A percentile compares a stretch with the other conserved stretches of the same genome.
These are phyloP conservation scores for Lycium ferocissimum DNA, from an alignment of 257 asterid genomes.

Conservation along the genomic window DNA sequence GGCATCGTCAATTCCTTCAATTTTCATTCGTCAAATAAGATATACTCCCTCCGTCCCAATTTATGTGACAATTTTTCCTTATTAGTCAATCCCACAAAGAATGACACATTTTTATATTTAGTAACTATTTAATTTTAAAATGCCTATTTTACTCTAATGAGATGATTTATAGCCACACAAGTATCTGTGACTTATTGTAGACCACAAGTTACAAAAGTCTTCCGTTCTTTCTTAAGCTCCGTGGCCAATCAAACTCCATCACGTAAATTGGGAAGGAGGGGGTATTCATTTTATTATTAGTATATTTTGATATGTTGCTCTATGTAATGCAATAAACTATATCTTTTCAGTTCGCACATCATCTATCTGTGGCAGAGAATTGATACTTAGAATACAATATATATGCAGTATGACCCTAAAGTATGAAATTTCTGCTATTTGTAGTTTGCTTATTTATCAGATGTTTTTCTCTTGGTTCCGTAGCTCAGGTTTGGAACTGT, in stretches of 20 bases:
- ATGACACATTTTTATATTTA: no score
- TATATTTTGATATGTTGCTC: neutral
- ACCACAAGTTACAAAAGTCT: no score
- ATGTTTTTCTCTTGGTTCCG: slow-evolving; percentile 58
- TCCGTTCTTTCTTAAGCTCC: no score
- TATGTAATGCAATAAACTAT: neutral
- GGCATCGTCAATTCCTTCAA: slow-evolving; percentile 8
- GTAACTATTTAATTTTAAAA: no score
- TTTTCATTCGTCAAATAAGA: neutral
- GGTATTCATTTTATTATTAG: neutral
- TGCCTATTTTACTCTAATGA: no score
- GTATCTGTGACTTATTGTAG: no score
- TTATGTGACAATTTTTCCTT: no score
- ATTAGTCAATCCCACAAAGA: no score
- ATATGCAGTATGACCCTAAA: neutral
- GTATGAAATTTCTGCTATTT: slow-evolving; percentile 25
- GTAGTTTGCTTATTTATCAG: slow-evolving; percentile 42
- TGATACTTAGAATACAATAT: neutral
- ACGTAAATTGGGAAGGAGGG: no score
- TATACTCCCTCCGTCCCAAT: neutral
- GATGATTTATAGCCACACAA: no score
- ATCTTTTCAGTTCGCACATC: neutral
- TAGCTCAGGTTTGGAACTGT: slow-evolving; percentile 97
- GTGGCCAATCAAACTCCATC: no score
- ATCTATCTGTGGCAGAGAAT: neutral